Conservation (phyloP, 2,329 filamentous ascomycete species). For the Fulvia fulva region DNA sequence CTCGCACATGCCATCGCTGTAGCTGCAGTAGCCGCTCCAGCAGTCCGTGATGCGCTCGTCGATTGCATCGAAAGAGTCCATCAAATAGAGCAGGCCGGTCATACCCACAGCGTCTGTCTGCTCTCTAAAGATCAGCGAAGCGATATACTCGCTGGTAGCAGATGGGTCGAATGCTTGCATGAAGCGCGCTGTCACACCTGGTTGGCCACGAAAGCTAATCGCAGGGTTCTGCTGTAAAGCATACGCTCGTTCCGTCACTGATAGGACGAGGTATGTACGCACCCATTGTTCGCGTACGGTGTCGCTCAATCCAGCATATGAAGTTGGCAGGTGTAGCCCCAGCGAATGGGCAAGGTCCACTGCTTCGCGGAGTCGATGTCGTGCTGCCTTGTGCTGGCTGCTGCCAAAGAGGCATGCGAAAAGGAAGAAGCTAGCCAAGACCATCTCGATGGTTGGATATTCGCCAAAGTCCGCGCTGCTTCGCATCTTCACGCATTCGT, state of each 20-base stretch:
- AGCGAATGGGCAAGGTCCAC: conserved; percentile 40
- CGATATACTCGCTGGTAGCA: conserved; percentile 28
- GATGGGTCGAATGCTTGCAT: conserved; percentile 40
- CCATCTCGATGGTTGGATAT: conserved; percentile 27
- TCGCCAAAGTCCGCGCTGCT: conserved; percentile 39
- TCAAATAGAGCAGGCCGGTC: conserved; percentile 41
- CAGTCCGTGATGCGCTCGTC: conserved; percentile 43
- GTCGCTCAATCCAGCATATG: conserved; percentile 35
- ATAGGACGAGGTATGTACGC: conserved; percentile 37
- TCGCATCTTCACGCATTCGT: conserved; percentile 43
- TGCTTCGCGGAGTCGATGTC: conserved; percentile 28
- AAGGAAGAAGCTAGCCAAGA: conserved; percentile 31
- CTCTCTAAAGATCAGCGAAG: conserved; percentile 42
- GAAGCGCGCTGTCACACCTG: conserved; percentile 38
- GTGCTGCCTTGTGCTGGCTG: conserved; percentile 27
- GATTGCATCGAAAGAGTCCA: conserved; percentile 44
- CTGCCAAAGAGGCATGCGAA: conserved; percentile 31
- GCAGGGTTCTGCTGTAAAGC: conserved; percentile 41
- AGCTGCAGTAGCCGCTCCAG: conserved; percentile 40
- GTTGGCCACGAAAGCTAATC: conserved; percentile 41
- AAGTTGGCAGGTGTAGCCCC: conserved; percentile 38
- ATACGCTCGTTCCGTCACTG: conserved; percentile 37
- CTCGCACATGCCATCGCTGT: conserved; percentile 31
- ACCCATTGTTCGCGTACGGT: conserved; percentile 40
- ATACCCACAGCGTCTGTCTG: conserved; percentile 40